A percentile compares a stretch with the other conserved stretches of the same genome.
phyloP scores from a whole-genome alignment of 192 early-diverging fungal species.

The Entomortierella chlamydospora region DNA sequence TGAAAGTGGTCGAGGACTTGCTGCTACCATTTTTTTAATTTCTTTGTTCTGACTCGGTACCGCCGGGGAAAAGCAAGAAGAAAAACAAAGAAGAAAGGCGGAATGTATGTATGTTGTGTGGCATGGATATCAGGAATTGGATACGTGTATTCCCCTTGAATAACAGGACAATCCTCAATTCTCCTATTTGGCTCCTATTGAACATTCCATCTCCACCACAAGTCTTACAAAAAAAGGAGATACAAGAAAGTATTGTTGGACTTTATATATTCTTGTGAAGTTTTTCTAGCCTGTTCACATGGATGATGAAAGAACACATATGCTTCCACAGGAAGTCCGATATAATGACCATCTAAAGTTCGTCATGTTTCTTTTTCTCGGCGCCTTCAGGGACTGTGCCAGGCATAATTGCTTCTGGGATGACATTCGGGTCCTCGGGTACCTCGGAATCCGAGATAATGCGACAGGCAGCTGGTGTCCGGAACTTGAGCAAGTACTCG shows the following conservation, averaged over 20 bases:
- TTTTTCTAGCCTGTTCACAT: no score
- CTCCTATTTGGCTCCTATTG: slow-evolving; percentile 6
- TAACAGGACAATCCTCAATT: neutral
- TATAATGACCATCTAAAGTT: slow-evolving; percentile 17
- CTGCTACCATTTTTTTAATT: slow-evolving; percentile 12
- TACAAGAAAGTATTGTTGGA: neutral
- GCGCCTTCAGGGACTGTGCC: neutral
- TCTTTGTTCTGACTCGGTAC: neutral
- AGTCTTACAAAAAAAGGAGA: neutral
- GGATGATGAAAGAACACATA: no score
- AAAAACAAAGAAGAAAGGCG: neutral
- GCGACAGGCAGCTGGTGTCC: slow-evolving; percentile 85
- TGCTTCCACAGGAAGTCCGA: no score
- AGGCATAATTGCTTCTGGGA: slow-evolving; percentile 8
- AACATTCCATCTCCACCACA: neutral
- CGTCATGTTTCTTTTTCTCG: slow-evolving; percentile 15
- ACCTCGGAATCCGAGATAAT: neutral
- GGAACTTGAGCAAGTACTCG: slow-evolving; percentile 85
- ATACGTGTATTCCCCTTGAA: neutral
- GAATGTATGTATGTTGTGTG: neutral
- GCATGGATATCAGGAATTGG: neutral
- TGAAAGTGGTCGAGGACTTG: slow-evolving; percentile 15
- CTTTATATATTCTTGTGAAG: no score
- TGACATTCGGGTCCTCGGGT: neutral
- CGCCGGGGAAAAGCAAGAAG: neutral